A percentile compares a stretch with the other conserved stretches of the same genome.
Conservation (phyloP, 148 eudicot species). For the Camellia sinensis region DNA sequence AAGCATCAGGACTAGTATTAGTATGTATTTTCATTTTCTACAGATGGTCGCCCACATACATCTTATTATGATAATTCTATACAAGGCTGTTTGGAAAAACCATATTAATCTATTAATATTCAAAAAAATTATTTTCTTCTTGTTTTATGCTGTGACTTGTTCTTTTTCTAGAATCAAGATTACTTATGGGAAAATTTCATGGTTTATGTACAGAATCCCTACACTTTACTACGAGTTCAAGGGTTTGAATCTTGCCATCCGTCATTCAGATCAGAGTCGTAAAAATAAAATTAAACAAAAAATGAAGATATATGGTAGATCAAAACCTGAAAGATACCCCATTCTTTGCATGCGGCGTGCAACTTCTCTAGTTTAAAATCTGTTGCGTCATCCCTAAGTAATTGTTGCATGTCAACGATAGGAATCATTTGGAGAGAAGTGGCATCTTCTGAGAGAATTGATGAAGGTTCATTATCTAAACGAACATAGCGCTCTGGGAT, state of each 20-base stretch:
- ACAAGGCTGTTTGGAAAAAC: neutral
- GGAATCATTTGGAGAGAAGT: conserved; percentile 24
- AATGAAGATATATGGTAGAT: neutral
- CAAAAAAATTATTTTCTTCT: no score
- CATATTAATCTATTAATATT: neutral
- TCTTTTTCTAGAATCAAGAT: neutral
- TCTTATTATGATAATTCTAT: neutral
- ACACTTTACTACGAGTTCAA: no score
- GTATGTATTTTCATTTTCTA: neutral
- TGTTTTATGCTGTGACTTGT: neutral
- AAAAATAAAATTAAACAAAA: neutral
- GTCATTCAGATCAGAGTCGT: no score
- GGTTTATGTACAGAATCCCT: no score
- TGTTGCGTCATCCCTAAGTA: conserved; percentile 6
- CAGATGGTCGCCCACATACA: neutral
- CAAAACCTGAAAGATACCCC: conserved; percentile 49
- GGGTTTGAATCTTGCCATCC: no score
- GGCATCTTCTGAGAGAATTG: neutral
- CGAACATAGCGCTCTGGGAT: conserved; percentile 27
- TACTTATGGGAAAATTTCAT: no score
- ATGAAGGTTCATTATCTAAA: conserved; percentile 18
- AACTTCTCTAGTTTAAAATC: conserved; percentile 19
- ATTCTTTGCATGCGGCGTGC: conserved; percentile 32
- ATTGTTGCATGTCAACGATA: conserved; percentile 27
- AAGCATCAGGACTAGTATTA: neutral